Conservation (phyloP, 495 filamentous ascomycete genomes). For the Amorphotheca resinae region DNA sequence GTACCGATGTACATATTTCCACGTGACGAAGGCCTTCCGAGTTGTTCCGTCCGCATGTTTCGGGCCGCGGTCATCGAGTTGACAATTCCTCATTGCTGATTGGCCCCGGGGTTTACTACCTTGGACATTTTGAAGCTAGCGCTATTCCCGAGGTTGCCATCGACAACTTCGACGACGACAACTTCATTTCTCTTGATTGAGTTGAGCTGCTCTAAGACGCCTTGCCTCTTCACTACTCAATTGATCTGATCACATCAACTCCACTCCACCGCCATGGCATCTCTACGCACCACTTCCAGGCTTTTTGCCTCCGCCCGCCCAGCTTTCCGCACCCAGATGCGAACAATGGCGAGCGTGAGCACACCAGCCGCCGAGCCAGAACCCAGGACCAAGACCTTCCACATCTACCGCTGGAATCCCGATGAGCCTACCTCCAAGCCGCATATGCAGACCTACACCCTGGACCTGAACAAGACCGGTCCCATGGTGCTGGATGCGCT, state of each 20-base stretch:
- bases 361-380: slow-evolving; percentile 36
- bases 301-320: slow-evolving; percentile 46
- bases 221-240: background rate
- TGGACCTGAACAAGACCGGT: slow-evolving; percentile 96
- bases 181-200: background rate
- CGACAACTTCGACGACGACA: slow-evolving; percentile 2
- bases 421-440: slow-evolving; percentile 85
- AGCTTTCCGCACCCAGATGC: slow-evolving; percentile 26
- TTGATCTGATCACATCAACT: background rate
- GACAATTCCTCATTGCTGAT: background rate
- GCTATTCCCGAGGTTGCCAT: slow-evolving; percentile 11
- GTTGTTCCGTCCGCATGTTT: no score
- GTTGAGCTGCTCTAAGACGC: background rate
- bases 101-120: background rate
- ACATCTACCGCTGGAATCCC: slow-evolving; percentile 98
- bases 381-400: slow-evolving; percentile 80
- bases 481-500: slow-evolving; percentile 96
- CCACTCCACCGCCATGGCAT: slow-evolving; percentile 51
- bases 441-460: slow-evolving; percentile 81
- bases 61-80: background rate
- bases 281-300: slow-evolving; percentile 58
- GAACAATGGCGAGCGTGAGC: slow-evolving; percentile 15
- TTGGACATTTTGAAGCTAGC: background rate
- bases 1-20: no score
- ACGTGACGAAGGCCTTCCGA: no score